phyloP scores from a whole-genome alignment of 768 basidiomycete species.

The Xanthoconium purpureum region DNA sequence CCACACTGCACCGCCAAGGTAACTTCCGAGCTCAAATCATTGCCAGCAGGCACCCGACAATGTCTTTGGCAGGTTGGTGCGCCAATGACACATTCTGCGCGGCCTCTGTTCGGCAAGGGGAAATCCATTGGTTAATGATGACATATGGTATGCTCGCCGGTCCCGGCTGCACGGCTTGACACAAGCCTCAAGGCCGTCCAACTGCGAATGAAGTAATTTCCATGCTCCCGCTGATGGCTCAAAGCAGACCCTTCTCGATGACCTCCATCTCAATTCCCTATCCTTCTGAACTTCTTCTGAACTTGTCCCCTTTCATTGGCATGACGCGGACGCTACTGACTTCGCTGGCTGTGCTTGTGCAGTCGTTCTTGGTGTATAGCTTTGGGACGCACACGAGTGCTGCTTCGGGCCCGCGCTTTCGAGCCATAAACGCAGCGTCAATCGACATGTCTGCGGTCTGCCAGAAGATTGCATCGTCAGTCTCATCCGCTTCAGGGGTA shows the following conservation, averaged over 20 bases:
- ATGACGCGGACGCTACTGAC: slow-evolving; percentile 7
- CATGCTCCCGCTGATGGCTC: neutral
- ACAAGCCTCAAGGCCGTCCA: slow-evolving; percentile 11
- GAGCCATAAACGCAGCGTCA: neutral
- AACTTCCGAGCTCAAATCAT: slow-evolving; percentile 8
- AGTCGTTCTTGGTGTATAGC: slow-evolving; percentile 4
- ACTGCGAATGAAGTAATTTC: slow-evolving; percentile 1
- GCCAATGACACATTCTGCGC: neutral
- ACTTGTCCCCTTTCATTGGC: neutral
- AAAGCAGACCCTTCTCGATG: slow-evolving; percentile 8
- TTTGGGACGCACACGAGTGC: neutral
- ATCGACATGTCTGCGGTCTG: slow-evolving; percentile 13
- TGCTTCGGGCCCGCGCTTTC: neutral
- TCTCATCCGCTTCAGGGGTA: slow-evolving; percentile 20
- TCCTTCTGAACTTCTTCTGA: slow-evolving; percentile 5
- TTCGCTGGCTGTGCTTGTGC: slow-evolving; percentile 7
- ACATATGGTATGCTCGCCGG: neutral
- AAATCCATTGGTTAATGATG: slow-evolving; percentile 1
- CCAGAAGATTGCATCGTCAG: slow-evolving; percentile 19
- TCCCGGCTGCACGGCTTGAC: neutral
- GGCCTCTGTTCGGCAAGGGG: neutral
- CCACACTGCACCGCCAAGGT: slow-evolving; percentile 12
- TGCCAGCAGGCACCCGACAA: neutral
- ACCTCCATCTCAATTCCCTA: slow-evolving; percentile 2
- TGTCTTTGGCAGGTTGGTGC: neutral